A percentile compares a stretch with the other conserved stretches of the same genome.
These are phyloP conservation scores for Marvania coccoides DNA, from an alignment of 139 green algal genomes.

Conservation along the genomic window DNA sequence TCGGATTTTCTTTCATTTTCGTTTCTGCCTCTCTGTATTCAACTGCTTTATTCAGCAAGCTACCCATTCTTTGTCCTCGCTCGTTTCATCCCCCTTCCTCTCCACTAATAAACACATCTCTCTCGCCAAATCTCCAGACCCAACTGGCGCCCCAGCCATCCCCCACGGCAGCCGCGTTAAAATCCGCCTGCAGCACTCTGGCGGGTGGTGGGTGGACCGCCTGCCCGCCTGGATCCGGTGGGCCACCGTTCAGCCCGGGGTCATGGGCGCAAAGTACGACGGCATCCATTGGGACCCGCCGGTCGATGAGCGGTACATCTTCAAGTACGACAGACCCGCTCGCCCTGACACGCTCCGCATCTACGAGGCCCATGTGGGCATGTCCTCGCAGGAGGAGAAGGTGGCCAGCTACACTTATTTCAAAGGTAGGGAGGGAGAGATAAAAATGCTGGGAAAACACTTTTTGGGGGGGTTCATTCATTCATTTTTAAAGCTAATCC, in stretches of 20 bases:
- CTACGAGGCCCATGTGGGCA: conserved; percentile 97
- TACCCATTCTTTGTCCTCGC: too few relatives aligned
- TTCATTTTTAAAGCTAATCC: too few relatives aligned
- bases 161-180: conserved; percentile 71
- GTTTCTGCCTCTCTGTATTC: too few relatives aligned
- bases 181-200: conserved; percentile 66
- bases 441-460: too few relatives aligned
- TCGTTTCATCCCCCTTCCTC: background rate
- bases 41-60: too few relatives aligned
- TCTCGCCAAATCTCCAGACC: background rate
- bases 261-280: conserved; percentile 86
- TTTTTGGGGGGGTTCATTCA: too few relatives aligned
- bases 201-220: conserved; percentile 69
- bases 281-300: conserved; percentile 90
- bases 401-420: conserved; percentile 84
- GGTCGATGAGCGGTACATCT: conserved; percentile 26
- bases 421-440: conserved; percentile 32
- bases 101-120: background rate
- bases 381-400: conserved; percentile 65
- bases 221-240: conserved; percentile 83
- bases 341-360: conserved; percentile 61
- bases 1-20: background rate
- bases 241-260: conserved; percentile 45
- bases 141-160: conserved; percentile 47
- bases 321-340: conserved; percentile 42